Conservation (phyloP, 805 yeast genomes). For the Suhomyces pyralidae region DNA sequence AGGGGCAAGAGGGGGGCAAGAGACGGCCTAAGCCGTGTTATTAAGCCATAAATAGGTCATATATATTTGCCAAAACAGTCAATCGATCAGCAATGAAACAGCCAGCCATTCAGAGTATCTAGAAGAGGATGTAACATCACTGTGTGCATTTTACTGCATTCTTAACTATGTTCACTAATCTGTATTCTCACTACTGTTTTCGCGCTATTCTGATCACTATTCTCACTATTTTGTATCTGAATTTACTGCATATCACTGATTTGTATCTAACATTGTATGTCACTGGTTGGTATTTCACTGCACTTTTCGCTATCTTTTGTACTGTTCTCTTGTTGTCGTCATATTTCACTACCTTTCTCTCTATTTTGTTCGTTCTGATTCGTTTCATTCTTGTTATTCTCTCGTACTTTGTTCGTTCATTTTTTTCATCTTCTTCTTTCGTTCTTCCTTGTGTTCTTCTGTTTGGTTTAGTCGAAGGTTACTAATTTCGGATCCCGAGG, state of each 20-base stretch:
- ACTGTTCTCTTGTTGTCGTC: background rate
- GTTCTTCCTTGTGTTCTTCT: too few relatives aligned
- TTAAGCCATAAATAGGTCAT: background rate
- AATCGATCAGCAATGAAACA: too few relatives aligned
- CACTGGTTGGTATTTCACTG: too few relatives aligned
- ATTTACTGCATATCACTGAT: too few relatives aligned
- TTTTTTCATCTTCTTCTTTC: background rate
- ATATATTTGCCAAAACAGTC: background rate
- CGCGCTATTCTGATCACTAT: too few relatives aligned
- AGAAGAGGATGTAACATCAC: too few relatives aligned
- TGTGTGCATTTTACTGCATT: too few relatives aligned
- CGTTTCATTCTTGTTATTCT: background rate
- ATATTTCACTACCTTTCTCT: background rate
- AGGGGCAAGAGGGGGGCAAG: background rate
- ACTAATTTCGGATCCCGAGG: slow-evolving; percentile 21
- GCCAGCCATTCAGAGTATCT: too few relatives aligned
- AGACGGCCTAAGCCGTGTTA: background rate
- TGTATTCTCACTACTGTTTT: too few relatives aligned
- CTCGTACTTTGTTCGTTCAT: background rate
- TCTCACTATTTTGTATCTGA: too few relatives aligned
- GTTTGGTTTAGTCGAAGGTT: slow-evolving; percentile 9
- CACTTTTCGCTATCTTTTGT: background rate
- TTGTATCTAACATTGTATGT: too few relatives aligned
- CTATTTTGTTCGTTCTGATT: background rate
- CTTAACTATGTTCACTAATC: too few relatives aligned